Conservation (phyloP, 495 filamentous ascomycete genomes). For the Penicillium daleae region DNA sequence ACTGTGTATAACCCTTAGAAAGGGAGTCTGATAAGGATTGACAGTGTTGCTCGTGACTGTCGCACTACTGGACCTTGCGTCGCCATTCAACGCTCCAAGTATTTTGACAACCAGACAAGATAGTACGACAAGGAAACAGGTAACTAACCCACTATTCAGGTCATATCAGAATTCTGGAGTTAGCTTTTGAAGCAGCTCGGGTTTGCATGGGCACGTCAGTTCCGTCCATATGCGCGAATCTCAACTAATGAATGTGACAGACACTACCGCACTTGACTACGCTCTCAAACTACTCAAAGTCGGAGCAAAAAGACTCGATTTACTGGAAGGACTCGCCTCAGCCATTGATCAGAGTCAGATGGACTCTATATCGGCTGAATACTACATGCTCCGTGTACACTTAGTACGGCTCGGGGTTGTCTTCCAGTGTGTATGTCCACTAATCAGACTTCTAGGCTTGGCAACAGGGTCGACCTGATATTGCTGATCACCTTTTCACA, state of each 20-base stretch:
- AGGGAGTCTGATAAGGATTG: conserved; percentile 23
- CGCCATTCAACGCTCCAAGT: not conserved
- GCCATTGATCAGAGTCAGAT: conserved; percentile 20
- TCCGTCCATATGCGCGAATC: not conserved
- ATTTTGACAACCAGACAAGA: not conserved
- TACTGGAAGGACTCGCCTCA: conserved; percentile 45
- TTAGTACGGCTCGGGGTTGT: conserved; percentile 52
- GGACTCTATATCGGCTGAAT: conserved; percentile 49
- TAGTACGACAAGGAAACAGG: not conserved
- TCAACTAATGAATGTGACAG: conserved; percentile 37
- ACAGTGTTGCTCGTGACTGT: conserved; percentile 64
- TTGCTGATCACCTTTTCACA: conserved; percentile 77
- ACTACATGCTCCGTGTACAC: conserved; percentile 68
- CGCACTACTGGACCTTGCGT: not conserved
- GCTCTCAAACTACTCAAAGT: conserved; percentile 63
- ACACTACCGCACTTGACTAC: conserved; percentile 56
- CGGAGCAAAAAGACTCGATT: conserved; percentile 65
- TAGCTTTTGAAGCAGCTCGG: conserved; percentile 65
- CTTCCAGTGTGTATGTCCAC: not conserved
- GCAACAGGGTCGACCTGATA: conserved; percentile 68
- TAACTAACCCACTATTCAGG: conserved; percentile 30
- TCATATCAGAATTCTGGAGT: conserved; percentile 61
- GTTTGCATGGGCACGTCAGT: conserved; percentile 1
- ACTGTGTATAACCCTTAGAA: not conserved
- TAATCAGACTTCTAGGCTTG: conserved; percentile 57